Evolutionary conservation across 331 rosid genomes (phyloP).

Genomic region (Phaseolus coccineus): DNA sequence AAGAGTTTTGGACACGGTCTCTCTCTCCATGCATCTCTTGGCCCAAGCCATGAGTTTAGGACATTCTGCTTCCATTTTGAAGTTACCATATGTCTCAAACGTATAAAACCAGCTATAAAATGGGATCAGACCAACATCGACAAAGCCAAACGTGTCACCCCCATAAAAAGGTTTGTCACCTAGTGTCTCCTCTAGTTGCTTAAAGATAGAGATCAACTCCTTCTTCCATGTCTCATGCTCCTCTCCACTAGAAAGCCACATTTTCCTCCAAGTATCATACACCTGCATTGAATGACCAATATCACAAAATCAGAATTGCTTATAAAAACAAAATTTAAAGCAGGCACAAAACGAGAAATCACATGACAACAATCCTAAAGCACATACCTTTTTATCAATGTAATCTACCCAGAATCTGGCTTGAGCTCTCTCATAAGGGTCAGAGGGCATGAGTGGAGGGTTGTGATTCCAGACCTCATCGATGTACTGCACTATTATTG

Average conservation of each 20-base stretch:
- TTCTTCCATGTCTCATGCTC: constrained; percentile 57
- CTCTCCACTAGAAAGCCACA: constrained; percentile 57
- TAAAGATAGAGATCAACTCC: constrained; percentile 52
- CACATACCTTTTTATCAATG: too few relatives aligned
- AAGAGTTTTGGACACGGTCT: constrained; percentile 51
- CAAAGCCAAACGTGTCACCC: constrained; percentile 59
- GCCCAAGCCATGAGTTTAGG: constrained; percentile 66
- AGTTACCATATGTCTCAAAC: constrained; percentile 55
- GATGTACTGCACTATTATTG: not conserved
- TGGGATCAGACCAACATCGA: constrained; percentile 56
- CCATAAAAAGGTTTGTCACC: constrained; percentile 58
- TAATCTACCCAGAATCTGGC: not conserved
- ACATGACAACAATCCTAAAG: not conserved
- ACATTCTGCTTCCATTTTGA: constrained; percentile 59
- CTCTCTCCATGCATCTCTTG: constrained; percentile 57
- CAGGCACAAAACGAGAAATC: too few relatives aligned
- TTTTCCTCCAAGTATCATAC: constrained; percentile 47
- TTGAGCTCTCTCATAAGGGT: not conserved
- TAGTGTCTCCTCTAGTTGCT: constrained; percentile 54
- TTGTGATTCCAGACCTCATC: not conserved
- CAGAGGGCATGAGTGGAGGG: not conserved
- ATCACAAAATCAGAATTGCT: not conserved
- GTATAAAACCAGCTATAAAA: constrained; percentile 58
- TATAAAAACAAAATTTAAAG: not conserved
- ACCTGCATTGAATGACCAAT: constrained; percentile 36